Evolutionary conservation across 768 basidiomycete genomes (phyloP).

Genomic region (Mycena metata): DNA sequence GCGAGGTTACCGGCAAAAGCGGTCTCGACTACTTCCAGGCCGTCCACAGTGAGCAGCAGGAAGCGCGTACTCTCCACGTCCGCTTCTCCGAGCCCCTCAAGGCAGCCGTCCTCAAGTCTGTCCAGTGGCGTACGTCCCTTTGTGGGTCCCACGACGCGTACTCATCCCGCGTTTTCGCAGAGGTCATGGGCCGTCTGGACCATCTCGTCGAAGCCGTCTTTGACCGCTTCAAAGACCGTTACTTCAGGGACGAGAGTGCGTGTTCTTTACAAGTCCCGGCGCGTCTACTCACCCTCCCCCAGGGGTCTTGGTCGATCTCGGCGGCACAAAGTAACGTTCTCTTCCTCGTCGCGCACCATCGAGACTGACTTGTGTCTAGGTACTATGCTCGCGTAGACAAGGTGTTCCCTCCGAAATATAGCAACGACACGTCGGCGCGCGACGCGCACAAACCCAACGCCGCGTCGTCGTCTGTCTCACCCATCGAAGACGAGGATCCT

Average conservation of each 20-base stretch:
- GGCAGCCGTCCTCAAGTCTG: slow-evolving; percentile 88
- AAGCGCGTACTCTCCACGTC: slow-evolving; percentile 89
- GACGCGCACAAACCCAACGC: slow-evolving; percentile 62
- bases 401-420: slow-evolving; percentile 78
- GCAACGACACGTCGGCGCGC: slow-evolving; percentile 58
- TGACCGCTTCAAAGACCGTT: slow-evolving; percentile 97
- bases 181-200: slow-evolving; percentile 97
- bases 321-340: slow-evolving; percentile 83
- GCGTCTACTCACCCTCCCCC: slow-evolving; percentile 15
- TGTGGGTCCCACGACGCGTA: slow-evolving; percentile 33
- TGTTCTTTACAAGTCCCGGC: slow-evolving; percentile 39
- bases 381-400: slow-evolving; percentile 87
- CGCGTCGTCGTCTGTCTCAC: slow-evolving; percentile 52
- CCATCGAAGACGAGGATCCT: slow-evolving; percentile 61
- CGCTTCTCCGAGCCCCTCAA: slow-evolving; percentile 95
- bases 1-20: slow-evolving; percentile 96
- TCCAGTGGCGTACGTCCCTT: slow-evolving; percentile 93
- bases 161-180: slow-evolving; percentile 57
- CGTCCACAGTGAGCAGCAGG: slow-evolving; percentile 89
- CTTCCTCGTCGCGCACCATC: slow-evolving; percentile 15
- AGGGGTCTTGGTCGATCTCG: slow-evolving; percentile 91
- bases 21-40: slow-evolving; percentile 96
- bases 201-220: slow-evolving; percentile 95
- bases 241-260: slow-evolving; percentile 92
- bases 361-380: slow-evolving; percentile 55